Conservation (phyloP, 176 grass and related monocot genomes). For the Stipa capillata region DNA sequence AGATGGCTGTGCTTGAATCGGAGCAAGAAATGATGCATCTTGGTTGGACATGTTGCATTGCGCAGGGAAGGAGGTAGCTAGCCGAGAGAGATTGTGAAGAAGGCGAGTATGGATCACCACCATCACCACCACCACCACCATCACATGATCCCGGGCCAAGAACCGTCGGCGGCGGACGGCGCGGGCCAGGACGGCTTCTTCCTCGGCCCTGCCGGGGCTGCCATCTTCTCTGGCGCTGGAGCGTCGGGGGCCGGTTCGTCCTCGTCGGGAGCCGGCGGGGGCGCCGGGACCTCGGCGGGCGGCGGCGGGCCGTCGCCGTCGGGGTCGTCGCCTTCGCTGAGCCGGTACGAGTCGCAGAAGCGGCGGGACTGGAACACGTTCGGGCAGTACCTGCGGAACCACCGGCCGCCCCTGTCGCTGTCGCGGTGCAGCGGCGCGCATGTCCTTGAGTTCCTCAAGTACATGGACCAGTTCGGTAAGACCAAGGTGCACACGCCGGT, state of each 20-base stretch:
- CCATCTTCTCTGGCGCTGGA: constrained; percentile 40
- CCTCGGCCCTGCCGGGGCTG: constrained; percentile 26
- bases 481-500: constrained; percentile 83
- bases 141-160: constrained; percentile 62
- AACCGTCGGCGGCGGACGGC: constrained; percentile 26
- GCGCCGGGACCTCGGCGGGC: background rate
- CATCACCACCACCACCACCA: constrained; percentile 34
- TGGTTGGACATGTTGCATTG: constrained; percentile 1
- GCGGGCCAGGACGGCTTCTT: constrained; percentile 49
- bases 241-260: constrained; percentile 5
- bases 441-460: constrained; percentile 87
- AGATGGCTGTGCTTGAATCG: background rate
- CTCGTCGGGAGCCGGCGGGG: constrained; percentile 12
- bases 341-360: constrained; percentile 86
- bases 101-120: constrained; percentile 28
- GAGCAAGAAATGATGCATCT: constrained; percentile 40
- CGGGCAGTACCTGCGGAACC: constrained; percentile 79
- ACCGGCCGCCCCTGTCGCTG: constrained; percentile 69
- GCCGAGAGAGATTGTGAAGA: background rate
- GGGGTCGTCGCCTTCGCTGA: constrained; percentile 44
- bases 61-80: background rate
- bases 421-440: constrained; percentile 75
- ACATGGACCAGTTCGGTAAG: constrained; percentile 97
- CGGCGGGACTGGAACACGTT: constrained; percentile 96
- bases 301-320: constrained; percentile 29